Evolutionary conservation across 2,329 filamentous ascomycete species (phyloP).

Genomic region (Blastomyces gilchristii): DNA sequence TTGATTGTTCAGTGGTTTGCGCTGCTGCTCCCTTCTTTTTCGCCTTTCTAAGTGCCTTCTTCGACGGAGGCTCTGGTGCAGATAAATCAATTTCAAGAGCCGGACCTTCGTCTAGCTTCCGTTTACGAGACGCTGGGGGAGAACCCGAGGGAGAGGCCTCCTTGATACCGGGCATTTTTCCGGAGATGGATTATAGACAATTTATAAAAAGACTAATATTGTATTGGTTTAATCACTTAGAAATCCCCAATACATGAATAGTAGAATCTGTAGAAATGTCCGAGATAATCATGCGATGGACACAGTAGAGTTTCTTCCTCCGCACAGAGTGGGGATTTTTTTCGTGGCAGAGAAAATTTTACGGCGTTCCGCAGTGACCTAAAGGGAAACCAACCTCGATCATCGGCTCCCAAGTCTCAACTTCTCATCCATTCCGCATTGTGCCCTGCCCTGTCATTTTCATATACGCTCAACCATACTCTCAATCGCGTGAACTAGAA

Average conservation of each 20-base stretch:
- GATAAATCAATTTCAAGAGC: slow-evolving; percentile 83
- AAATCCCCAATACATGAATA: neutral
- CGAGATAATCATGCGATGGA: neutral
- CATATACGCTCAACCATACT: neutral
- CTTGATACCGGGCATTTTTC: slow-evolving; percentile 7
- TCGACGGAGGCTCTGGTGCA: slow-evolving; percentile 88
- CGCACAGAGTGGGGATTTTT: neutral
- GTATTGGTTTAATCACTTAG: neutral
- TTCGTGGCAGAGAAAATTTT: neutral
- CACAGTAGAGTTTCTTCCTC: too few relatives aligned
- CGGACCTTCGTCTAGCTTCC: slow-evolving; percentile 48
- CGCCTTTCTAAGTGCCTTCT: slow-evolving; percentile 77
- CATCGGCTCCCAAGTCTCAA: neutral
- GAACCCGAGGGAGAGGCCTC: slow-evolving; percentile 8
- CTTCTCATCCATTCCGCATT: neutral
- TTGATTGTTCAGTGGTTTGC: slow-evolving; percentile 10
- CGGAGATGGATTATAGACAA: neutral
- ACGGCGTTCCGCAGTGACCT: neutral
- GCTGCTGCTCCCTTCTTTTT: slow-evolving; percentile 51
- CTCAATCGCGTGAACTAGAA: neutral
- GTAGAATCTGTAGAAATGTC: neutral
- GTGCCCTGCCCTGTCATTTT: neutral
- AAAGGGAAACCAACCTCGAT: neutral
- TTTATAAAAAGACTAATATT: neutral
- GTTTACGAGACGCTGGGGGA: slow-evolving; percentile 41